Base-by-base conservation (phyloP, 2,329 filamentous ascomycete species). In the Zymoseptoria ardabiliae region DNA sequence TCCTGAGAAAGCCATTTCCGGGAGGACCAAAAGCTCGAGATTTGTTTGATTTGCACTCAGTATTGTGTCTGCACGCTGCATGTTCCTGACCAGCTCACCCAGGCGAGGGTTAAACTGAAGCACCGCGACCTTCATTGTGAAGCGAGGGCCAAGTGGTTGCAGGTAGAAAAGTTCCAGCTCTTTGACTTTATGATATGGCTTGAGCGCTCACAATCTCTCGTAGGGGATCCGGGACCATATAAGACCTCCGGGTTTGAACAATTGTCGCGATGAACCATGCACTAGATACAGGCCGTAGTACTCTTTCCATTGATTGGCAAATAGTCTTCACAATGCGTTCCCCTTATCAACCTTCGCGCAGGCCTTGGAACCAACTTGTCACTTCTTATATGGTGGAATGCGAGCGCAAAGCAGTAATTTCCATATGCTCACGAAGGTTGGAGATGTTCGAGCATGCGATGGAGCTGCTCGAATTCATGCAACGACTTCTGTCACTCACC, bases 1-100 rank as follows among this genome's bases (percentile, higher is more conserved):
- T 28, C 90, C 88, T 84, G 70, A 81, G 69, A 93, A 91, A 1
- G 89, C 87, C 71, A 93, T 76, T 70, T 93, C 90, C 0, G 90
- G 89, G 0, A 93, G 75, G 0, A 93, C 83, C 0, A 94, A 77
- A 28, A 92, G 78, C 69, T 91, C 87, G 1, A 92, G 70, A n/a
- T 80, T 61, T 53, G 52, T 56, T 0, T 79, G 74, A 5, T 79
- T 74, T 0, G 82, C 80, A 19, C 74, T 78, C 10, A 93, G 75
- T 3, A 92, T 78, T 0, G 79, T 73, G 64, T 91, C 85, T 61
- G 89, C 89, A 19, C 81, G 81, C 63, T 81, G 82, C 52, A 92
- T 78, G 65, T 93, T 93, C 62, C 87, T 83, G 67, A 88, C 76
- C 35, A 90, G 75, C 58, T 88, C 82, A 55, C 87, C 89, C 50